Evolutionary conservation across 23 red algal species (phyloP).

Genomic region (Gracilaria gracilis): DNA sequence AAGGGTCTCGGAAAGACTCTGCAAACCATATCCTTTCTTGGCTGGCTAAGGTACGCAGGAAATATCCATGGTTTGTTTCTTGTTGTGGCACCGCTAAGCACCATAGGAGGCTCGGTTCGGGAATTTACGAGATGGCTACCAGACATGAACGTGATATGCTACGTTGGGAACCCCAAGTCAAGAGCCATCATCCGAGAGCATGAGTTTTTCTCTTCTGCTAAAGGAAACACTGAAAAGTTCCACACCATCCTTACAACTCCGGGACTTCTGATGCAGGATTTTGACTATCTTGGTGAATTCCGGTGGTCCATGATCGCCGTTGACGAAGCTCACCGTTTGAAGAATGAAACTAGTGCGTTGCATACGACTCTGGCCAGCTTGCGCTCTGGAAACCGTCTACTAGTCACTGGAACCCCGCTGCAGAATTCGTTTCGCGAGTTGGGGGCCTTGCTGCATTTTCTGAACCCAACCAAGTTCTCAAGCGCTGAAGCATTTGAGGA

Average conservation of each 20-base stretch:
- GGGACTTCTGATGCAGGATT: constrained; percentile 88
- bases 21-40: constrained; percentile 91
- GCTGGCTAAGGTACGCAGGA: constrained; percentile 84
- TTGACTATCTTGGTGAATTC: constrained; percentile 60
- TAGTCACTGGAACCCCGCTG: constrained; percentile 93
- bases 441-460: constrained; percentile 90
- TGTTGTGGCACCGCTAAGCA: constrained; percentile 88
- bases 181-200: constrained; percentile 75
- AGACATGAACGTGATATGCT: constrained; percentile 93
- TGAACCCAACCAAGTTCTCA: constrained; percentile 75
- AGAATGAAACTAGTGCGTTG: constrained; percentile 88
- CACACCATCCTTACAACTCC: constrained; percentile 84
- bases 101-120: constrained; percentile 85
- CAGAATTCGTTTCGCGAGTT: constrained; percentile 96
- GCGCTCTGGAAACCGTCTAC: constrained; percentile 85
- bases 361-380: constrained; percentile 68
- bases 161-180: constrained; percentile 80
- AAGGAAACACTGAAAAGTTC: constrained; percentile 69
- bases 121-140: constrained; percentile 94
- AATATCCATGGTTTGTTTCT: constrained; percentile 84
- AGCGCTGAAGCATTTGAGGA: constrained; percentile 89
- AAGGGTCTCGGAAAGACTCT: constrained; percentile 96
- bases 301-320: constrained; percentile 89
- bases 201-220: constrained; percentile 75
- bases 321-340: constrained; percentile 95